Evolutionary conservation across 208 protist species (phyloP).

Genomic region (Herpetomonas muscarum): DNA sequence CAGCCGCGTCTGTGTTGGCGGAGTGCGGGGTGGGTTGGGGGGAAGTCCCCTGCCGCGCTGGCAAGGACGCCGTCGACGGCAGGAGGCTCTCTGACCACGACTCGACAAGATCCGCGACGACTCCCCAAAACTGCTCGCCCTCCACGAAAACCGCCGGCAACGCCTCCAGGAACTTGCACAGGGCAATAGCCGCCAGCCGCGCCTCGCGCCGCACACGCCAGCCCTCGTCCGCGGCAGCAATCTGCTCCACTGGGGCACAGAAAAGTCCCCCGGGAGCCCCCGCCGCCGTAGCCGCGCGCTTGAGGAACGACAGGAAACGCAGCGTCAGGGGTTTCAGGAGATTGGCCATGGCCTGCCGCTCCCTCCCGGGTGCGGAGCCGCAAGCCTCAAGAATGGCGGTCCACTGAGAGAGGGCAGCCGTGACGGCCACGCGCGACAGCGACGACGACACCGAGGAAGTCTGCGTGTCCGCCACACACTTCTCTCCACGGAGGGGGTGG

Average conservation of each 20-base stretch:
- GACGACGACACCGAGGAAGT: slow-evolving; percentile 27
- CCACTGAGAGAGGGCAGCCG: slow-evolving; percentile 29
- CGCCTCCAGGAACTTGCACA: slow-evolving; percentile 38
- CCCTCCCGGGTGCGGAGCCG: slow-evolving; percentile 15
- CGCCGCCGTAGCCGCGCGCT: neutral
- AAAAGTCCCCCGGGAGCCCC: too few relatives aligned
- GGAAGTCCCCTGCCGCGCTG: too few relatives aligned
- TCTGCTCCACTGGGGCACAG: neutral
- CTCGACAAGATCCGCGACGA: slow-evolving; percentile 21
- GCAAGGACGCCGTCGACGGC: too few relatives aligned
- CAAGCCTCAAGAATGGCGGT: slow-evolving; percentile 37
- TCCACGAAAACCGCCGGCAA: slow-evolving; percentile 38
- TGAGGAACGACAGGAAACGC: slow-evolving; percentile 6
- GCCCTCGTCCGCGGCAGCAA: neutral
- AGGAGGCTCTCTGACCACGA: slow-evolving; percentile 16
- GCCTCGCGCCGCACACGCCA: neutral
- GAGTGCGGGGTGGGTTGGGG: too few relatives aligned
- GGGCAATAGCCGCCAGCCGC: slow-evolving; percentile 5
- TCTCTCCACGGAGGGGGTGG: too few relatives aligned
- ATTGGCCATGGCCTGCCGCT: neutral
- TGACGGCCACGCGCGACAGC: neutral
- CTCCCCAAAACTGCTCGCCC: slow-evolving; percentile 32
- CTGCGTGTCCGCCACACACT: slow-evolving; percentile 4
- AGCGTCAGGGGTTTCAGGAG: slow-evolving; percentile 8
- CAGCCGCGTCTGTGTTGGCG: slow-evolving; percentile 1